phyloP scores from a whole-genome alignment of 1,284 basidiomycete species.

The Meira miltonrushii region DNA sequence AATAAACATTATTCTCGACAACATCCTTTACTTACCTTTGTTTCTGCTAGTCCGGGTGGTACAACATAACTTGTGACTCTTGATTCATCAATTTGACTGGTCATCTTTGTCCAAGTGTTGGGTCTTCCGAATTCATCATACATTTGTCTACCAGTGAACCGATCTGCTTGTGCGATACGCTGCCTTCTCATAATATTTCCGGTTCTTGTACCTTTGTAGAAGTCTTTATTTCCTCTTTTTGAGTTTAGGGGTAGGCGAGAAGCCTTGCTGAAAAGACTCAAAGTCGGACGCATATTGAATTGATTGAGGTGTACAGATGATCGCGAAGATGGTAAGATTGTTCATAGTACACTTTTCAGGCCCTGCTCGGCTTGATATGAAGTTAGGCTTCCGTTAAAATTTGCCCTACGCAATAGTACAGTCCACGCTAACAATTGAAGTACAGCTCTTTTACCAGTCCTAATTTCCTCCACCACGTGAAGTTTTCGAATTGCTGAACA shows the following conservation, averaged over 20 bases:
- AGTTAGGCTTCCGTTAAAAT: too few species aligned
- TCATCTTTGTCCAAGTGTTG: conserved; percentile 42
- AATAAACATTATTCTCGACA: too few species aligned
- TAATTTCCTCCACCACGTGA: too few species aligned
- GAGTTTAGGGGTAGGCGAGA: conserved; percentile 48
- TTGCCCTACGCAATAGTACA: too few species aligned
- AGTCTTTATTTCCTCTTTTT: conserved; percentile 50
- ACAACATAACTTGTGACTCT: conserved; percentile 43
- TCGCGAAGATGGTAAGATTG: not conserved
- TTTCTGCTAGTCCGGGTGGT: conserved; percentile 45
- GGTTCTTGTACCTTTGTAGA: conserved; percentile 51
- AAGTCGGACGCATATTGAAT: conserved; percentile 40
- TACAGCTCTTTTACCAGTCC: too few species aligned
- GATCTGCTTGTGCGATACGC: conserved; percentile 42
- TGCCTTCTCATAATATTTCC: conserved; percentile 49
- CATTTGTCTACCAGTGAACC: conserved; percentile 33
- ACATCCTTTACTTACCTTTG: conserved; percentile 24
- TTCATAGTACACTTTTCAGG: too few species aligned
- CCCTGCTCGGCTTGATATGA: too few species aligned
- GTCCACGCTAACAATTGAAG: too few species aligned
- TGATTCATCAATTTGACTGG: conserved; percentile 40
- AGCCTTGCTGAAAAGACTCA: conserved; percentile 39
- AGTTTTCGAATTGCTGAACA: too few species aligned
- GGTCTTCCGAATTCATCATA: conserved; percentile 32
- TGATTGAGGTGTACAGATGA: not conserved